Conservation (phyloP, 106 monocot genomes). For the Posidonia australis region DNA sequence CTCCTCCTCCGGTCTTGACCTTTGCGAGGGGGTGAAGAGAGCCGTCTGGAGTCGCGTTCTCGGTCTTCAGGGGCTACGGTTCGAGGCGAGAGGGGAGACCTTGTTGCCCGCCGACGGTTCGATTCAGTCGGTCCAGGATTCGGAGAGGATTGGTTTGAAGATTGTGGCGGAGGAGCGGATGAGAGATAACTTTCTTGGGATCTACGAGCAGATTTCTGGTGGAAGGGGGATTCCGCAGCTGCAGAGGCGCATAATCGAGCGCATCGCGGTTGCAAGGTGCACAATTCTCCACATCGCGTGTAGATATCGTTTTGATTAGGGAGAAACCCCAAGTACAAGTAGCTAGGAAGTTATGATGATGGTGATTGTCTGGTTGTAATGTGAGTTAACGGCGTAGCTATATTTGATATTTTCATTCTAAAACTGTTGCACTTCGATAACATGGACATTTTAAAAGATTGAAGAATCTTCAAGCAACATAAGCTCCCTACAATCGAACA, state of each 20-base stretch:
- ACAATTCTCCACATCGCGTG: neutral
- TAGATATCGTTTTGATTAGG: too few relatives aligned
- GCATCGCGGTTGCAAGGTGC: conserved; percentile 17
- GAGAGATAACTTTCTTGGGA: conserved; percentile 22
- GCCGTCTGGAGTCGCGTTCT: conserved; percentile 15
- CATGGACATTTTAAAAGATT: too few relatives aligned
- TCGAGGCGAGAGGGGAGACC: neutral
- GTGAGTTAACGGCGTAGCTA: too few relatives aligned
- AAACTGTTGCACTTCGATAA: too few relatives aligned
- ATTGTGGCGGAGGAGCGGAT: conserved; percentile 17
- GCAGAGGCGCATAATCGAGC: conserved; percentile 12
- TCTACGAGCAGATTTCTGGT: conserved; percentile 11
- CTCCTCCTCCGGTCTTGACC: conserved; percentile 5
- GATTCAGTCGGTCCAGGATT: neutral
- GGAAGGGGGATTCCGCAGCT: conserved; percentile 8
- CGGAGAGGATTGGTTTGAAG: conserved; percentile 11
- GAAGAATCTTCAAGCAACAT: too few relatives aligned
- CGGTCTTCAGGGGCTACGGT: conserved; percentile 1
- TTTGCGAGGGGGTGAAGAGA: conserved; percentile 11
- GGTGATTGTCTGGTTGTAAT: too few relatives aligned
- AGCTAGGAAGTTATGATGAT: too few relatives aligned
- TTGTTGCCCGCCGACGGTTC: neutral
- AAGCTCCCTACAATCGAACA: too few relatives aligned
- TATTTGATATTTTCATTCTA: too few relatives aligned
- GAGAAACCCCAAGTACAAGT: too few relatives aligned